A percentile compares a stretch with the other conserved stretches of the same genome.
These are phyloP conservation scores for Neurospora cerealis DNA, from an alignment of 495 filamentous ascomycete genomes.

Conservation along the genomic window DNA sequence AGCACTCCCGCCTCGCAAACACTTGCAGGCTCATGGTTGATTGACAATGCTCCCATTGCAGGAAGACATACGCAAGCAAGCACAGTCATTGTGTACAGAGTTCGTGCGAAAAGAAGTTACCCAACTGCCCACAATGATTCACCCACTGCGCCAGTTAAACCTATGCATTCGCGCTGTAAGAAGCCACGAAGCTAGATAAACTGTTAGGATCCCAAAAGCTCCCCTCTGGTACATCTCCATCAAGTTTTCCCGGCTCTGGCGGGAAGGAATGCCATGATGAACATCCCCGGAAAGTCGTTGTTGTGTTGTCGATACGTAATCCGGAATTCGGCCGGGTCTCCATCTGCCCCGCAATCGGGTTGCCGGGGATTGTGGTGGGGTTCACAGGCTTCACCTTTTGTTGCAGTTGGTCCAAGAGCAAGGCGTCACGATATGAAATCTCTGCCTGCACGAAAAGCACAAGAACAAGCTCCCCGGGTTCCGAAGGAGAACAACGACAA, in stretches of 20 bases:
- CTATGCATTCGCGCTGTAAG: not conserved
- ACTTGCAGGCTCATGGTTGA: not conserved
- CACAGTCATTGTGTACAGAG: not conserved
- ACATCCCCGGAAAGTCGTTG: not conserved
- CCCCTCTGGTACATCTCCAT: not conserved
- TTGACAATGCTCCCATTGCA: not conserved
- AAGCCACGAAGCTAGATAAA: not conserved
- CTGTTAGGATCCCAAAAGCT: too few species aligned
- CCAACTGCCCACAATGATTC: not conserved
- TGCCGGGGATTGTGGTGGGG: not conserved
- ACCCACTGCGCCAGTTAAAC: not conserved
- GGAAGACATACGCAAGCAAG: not conserved
- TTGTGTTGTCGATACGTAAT: not conserved
- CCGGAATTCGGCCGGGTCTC: not conserved
- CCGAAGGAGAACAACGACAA: not conserved
- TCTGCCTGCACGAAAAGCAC: not conserved
- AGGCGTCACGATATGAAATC: not conserved
- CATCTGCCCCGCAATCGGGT: not conserved
- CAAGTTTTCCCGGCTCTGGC: not conserved
- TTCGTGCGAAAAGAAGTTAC: not conserved
- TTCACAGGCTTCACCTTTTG: not conserved
- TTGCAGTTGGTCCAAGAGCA: not conserved
- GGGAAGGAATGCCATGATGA: not conserved
- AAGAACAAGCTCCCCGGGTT: not conserved
- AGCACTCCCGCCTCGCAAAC: not conserved